phyloP scores from a whole-genome alignment of 1,284 basidiomycete species.

The Cutaneotrichosporon daszewskae region DNA sequence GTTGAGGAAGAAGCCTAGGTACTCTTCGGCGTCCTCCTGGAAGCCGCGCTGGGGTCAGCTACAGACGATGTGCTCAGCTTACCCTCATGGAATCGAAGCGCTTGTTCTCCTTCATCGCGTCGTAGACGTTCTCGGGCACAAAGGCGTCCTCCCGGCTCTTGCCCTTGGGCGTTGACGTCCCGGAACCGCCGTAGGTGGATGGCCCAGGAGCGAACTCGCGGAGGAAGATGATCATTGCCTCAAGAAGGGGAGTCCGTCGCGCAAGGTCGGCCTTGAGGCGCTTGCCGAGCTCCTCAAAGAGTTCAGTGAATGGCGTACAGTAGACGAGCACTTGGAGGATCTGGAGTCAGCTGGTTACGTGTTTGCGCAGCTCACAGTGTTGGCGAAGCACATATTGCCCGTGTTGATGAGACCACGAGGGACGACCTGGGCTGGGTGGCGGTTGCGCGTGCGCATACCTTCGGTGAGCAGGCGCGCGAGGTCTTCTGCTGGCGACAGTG shows the following conservation, averaged over 20 bases:
- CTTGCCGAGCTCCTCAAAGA: slow-evolving; percentile 68
- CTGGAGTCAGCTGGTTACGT: slow-evolving; percentile 21
- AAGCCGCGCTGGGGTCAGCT: slow-evolving; percentile 62
- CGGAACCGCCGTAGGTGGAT: slow-evolving; percentile 11
- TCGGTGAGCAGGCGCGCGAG: slow-evolving; percentile 57
- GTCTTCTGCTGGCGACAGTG: slow-evolving; percentile 54
- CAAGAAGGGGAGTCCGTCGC: slow-evolving; percentile 66
- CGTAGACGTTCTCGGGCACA: slow-evolving; percentile 83
- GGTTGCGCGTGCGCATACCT: slow-evolving; percentile 31
- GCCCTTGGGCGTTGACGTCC: slow-evolving; percentile 24
- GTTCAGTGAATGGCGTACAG: slow-evolving; percentile 73
- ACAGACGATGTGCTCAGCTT: slow-evolving; percentile 37
- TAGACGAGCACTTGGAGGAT: slow-evolving; percentile 86
- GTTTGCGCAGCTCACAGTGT: slow-evolving; percentile 55
- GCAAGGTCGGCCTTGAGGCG: slow-evolving; percentile 51
- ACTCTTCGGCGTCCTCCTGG: slow-evolving; percentile 98
- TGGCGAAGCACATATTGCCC: slow-evolving; percentile 98
- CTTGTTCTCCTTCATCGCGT: slow-evolving; percentile 92
- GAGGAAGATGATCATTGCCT: slow-evolving; percentile 76
- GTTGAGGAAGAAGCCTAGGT: slow-evolving; percentile 94
- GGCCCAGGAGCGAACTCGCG: slow-evolving; percentile 58
- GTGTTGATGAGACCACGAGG: slow-evolving; percentile 85
- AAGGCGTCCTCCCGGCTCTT: slow-evolving; percentile 58
- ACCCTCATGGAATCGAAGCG: slow-evolving; percentile 89
- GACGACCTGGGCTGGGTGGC: slow-evolving; percentile 29